Percentiles rank a stretch among this genome's conserved stretches.
phyloP scores from a whole-genome alignment of 163 green algal species.

The Scenedesmus sp. region DNA sequence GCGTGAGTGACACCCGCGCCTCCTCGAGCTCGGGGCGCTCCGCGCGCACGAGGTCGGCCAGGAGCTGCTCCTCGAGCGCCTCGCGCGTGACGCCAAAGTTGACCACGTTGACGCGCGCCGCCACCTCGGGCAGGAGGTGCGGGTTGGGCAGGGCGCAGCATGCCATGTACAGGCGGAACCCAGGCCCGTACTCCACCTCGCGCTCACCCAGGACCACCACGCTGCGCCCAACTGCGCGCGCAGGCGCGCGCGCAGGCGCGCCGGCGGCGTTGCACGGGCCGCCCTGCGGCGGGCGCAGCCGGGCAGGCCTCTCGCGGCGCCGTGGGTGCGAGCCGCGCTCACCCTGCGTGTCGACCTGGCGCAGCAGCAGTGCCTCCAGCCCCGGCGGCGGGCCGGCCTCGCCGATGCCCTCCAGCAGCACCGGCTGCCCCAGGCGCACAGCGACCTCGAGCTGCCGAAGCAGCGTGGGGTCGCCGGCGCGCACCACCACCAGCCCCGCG shows the following conservation, averaged over 20 bases:
- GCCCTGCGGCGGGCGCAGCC: too few relatives aligned
- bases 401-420: slow-evolving; percentile 78
- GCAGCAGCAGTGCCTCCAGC: slow-evolving; percentile 78
- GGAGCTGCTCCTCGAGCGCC: slow-evolving; percentile 84
- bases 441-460: slow-evolving; percentile 74
- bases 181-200: slow-evolving; percentile 81
- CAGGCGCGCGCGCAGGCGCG: not conserved
- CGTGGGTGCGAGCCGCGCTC: not conserved
- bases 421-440: slow-evolving; percentile 72
- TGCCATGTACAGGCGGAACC: slow-evolving; percentile 85
- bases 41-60: slow-evolving; percentile 78
- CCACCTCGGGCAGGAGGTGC: slow-evolving; percentile 85
- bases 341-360: slow-evolving; percentile 66
- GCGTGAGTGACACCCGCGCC: slow-evolving; percentile 74
- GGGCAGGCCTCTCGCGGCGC: too few relatives aligned
- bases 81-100: slow-evolving; percentile 87
- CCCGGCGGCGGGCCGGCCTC: slow-evolving; percentile 70
- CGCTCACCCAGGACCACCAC: slow-evolving; percentile 65
- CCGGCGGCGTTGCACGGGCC: not conserved
- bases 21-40: slow-evolving; percentile 85
- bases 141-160: slow-evolving; percentile 83
- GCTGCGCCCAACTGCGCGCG: slow-evolving; percentile 5
- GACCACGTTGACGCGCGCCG: slow-evolving; percentile 85
- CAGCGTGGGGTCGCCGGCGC: slow-evolving; percentile 62
- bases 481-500: slow-evolving; percentile 72